Evolutionary conservation across 208 protist species (phyloP).

Genomic region (Leishmania tropica): DNA sequence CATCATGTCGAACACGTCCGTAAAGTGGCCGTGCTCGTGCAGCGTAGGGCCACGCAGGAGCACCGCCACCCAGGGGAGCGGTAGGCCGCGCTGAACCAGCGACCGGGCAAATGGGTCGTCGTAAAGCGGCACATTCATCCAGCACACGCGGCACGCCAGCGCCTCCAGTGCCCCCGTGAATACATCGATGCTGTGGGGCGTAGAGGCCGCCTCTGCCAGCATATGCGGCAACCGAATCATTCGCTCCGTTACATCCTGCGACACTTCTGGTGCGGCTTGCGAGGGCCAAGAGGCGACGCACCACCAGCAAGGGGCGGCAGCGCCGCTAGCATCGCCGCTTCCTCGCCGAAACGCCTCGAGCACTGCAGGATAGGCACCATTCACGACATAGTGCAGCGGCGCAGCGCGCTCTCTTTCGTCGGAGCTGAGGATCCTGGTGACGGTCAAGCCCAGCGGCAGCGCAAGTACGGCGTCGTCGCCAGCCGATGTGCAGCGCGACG

Average conservation of each 20-base stretch:
- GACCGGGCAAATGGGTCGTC: slow-evolving; percentile 63
- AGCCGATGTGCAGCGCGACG: slow-evolving; percentile 30
- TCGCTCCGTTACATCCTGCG: not conserved
- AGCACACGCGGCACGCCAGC: slow-evolving; percentile 66
- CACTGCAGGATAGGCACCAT: slow-evolving; percentile 77
- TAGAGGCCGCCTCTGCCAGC: not conserved
- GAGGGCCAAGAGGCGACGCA: slow-evolving; percentile 20
- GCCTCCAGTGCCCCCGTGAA: slow-evolving; percentile 72
- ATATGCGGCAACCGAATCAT: not conserved
- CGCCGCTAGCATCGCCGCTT: not conserved
- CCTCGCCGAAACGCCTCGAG: slow-evolving; percentile 28
- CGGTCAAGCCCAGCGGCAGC: slow-evolving; percentile 21
- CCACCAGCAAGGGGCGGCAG: slow-evolving; percentile 22
- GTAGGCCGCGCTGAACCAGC: slow-evolving; percentile 45
- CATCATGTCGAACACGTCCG: slow-evolving; percentile 49
- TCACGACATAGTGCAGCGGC: slow-evolving; percentile 61
- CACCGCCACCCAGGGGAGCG: slow-evolving; percentile 36
- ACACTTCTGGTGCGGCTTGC: not conserved
- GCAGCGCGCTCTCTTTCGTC: not conserved
- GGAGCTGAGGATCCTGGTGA: slow-evolving; percentile 12
- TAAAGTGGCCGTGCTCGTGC: slow-evolving; percentile 24
- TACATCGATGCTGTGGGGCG: slow-evolving; percentile 52
- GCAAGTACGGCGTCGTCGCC: slow-evolving; percentile 13
- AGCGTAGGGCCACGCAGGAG: slow-evolving; percentile 52
- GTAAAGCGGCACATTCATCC: slow-evolving; percentile 53